Percentiles rank a stretch among this genome's conserved stretches.
Conservation (phyloP, 257 asterid species). For the Primulina tabacum region DNA sequence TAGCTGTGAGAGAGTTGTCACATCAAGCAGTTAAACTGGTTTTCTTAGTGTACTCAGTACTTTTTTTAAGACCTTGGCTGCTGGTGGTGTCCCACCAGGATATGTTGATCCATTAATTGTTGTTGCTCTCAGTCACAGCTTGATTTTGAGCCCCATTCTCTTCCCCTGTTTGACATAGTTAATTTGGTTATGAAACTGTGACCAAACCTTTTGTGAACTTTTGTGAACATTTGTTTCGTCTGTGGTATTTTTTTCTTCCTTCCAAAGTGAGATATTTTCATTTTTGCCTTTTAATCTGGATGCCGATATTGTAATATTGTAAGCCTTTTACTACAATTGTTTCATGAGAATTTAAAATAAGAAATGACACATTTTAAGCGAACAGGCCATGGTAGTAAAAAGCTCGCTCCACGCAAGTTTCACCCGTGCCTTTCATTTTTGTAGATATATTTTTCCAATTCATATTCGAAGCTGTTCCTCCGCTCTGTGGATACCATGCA, state of each 20-base stretch:
- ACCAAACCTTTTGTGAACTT: not conserved
- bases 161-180: conserved; percentile 20
- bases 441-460: not conserved
- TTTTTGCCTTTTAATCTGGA: not conserved
- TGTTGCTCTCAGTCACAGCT: conserved; percentile 22
- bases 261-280: not conserved
- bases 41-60: not conserved
- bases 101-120: conserved; percentile 23
- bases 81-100: conserved; percentile 1
- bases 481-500: not conserved
- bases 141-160: conserved; percentile 29
- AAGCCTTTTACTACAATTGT: not conserved
- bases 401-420: too few species aligned
- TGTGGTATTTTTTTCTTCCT: not conserved
- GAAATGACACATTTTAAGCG: not conserved
- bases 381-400: not conserved
- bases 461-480: not conserved
- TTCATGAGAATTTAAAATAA: not conserved
- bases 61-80: conserved; percentile 10
- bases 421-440: too few species aligned
- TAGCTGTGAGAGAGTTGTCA: conserved; percentile 23
- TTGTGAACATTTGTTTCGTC: not conserved
- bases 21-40: conserved; percentile 16
- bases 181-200: not conserved
- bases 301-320: not conserved